A percentile compares a stretch with the other conserved stretches of the same genome.
These are phyloP conservation scores for Apostasia shenzhenica DNA, from an alignment of 106 monocot genomes.

Conservation along the genomic window DNA sequence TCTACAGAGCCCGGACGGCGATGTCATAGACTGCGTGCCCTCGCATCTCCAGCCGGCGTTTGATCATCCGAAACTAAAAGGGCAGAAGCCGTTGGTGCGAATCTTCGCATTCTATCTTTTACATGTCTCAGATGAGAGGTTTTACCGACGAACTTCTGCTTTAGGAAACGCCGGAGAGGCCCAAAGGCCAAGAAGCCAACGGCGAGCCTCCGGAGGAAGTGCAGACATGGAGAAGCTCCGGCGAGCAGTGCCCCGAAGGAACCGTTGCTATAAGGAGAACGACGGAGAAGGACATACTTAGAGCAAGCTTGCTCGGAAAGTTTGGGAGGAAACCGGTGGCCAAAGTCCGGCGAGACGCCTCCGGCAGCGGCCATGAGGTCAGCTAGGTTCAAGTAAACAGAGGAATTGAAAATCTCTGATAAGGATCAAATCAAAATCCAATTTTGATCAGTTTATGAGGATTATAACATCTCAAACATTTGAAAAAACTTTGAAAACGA, in stretches of 20 bases:
- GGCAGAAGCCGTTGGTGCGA: constrained; percentile 59
- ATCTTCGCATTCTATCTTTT: background rate
- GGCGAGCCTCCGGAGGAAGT: constrained; percentile 1
- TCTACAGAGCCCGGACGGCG: constrained; percentile 83
- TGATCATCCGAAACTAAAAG: constrained; percentile 71
- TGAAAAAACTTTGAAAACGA: constrained; percentile 24
- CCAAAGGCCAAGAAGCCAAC: constrained; percentile 30
- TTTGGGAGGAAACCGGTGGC: constrained; percentile 54
- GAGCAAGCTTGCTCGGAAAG: constrained; percentile 33
- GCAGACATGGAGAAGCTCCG: constrained; percentile 42
- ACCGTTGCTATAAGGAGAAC: constrained; percentile 42
- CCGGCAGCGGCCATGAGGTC: constrained; percentile 77
- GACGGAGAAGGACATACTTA: constrained; percentile 31
- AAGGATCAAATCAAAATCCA: too few relatives aligned
- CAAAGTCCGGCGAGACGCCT: constrained; percentile 40
- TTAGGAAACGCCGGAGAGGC: constrained; percentile 72
- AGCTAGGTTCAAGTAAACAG: background rate
- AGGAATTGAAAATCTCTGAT: background rate
- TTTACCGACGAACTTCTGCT: background rate
- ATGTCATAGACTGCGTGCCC: constrained; percentile 84
- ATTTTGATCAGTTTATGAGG: too few relatives aligned
- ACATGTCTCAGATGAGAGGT: constrained; percentile 9
- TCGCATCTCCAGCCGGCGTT: constrained; percentile 88
- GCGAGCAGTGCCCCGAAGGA: constrained; percentile 71
- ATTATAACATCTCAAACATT: constrained; percentile 20